Percentiles rank a stretch among this genome's conserved stretches.
phyloP scores from a whole-genome alignment of 768 basidiomycete genomes.

The Termitomyces eurrhizus region DNA sequence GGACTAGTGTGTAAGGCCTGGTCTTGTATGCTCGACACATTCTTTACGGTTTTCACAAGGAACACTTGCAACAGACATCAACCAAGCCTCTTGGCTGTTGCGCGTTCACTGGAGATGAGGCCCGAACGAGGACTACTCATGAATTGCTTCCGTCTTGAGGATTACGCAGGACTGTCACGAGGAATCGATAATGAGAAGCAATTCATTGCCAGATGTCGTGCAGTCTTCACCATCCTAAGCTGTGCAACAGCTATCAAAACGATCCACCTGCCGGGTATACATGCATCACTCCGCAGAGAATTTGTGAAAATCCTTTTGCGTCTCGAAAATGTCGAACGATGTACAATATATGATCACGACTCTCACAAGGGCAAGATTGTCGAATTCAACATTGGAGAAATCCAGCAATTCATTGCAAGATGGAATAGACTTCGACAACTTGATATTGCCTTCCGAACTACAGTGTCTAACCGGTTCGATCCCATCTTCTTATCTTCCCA shows the following conservation, averaged over 20 bases:
- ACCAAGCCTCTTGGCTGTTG: constrained; percentile 1
- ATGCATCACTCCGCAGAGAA: constrained; percentile 3
- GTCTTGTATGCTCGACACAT: constrained; percentile 12
- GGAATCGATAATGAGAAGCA: constrained; percentile 4
- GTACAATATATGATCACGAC: constrained; percentile 4
- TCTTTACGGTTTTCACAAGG: constrained; percentile 6
- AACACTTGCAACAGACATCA: background rate
- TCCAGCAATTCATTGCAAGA: constrained; percentile 5
- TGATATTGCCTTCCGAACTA: constrained; percentile 2
- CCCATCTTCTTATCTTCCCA: background rate
- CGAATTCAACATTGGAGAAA: constrained; percentile 6
- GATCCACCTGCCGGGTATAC: constrained; percentile 6
- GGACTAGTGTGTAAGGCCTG: constrained; percentile 12
- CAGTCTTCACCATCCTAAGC: constrained; percentile 7
- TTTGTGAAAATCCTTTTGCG: background rate
- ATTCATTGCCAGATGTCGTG: constrained; percentile 4
- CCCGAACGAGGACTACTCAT: constrained; percentile 12
- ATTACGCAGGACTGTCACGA: background rate
- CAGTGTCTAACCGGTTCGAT: constrained; percentile 3
- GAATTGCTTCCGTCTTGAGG: constrained; percentile 3
- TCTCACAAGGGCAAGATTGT: constrained; percentile 5
- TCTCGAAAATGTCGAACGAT: constrained; percentile 2
- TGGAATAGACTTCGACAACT: background rate
- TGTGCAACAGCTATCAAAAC: constrained; percentile 1
- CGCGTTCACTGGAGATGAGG: constrained; percentile 6